Evolutionary conservation across 495 filamentous ascomycete genomes (phyloP).

Genomic region (Neurospora sp.): DNA sequence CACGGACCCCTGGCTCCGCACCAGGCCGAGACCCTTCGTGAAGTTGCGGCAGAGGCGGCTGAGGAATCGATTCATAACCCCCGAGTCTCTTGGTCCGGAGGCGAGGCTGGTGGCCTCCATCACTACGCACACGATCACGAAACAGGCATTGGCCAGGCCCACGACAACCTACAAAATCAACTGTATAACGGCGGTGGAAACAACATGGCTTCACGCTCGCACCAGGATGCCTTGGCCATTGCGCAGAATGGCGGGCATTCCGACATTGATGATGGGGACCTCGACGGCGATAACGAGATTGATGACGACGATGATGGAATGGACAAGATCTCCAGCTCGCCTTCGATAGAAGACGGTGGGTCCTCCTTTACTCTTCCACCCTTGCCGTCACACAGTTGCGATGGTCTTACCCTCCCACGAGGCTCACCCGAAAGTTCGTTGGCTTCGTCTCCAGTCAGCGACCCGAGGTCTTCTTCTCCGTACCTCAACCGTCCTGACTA

Average conservation of each 20-base stretch:
- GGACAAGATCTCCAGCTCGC: conserved; percentile 96
- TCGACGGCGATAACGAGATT: conserved; percentile 57
- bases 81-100: conserved; percentile 41
- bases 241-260: conserved; percentile 43
- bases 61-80: conserved; percentile 51
- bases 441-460: conserved; percentile 15
- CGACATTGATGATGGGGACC: conserved; percentile 58
- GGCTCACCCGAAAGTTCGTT: conserved; percentile 13
- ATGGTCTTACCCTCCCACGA: conserved; percentile 29
- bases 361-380: conserved; percentile 27
- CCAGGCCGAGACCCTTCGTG: conserved; percentile 71
- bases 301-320: conserved; percentile 80
- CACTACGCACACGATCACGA: conserved; percentile 41
- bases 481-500: conserved; percentile 40
- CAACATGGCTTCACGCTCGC: conserved; percentile 27
- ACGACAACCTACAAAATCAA: conserved; percentile 24
- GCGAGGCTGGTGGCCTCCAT: conserved; percentile 34
- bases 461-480: conserved; percentile 43
- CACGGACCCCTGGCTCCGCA: conserved; percentile 61
- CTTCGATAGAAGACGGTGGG: conserved; percentile 98
- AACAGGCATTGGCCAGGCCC: conserved; percentile 34
- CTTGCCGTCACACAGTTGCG: conserved; percentile 26
- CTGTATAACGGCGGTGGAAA: conserved; percentile 6
- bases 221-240: conserved; percentile 43
- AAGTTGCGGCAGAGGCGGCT: conserved; percentile 62